Evolutionary conservation across 2,329 filamentous ascomycete species (phyloP).

Genomic region (Monilinia laxa): DNA sequence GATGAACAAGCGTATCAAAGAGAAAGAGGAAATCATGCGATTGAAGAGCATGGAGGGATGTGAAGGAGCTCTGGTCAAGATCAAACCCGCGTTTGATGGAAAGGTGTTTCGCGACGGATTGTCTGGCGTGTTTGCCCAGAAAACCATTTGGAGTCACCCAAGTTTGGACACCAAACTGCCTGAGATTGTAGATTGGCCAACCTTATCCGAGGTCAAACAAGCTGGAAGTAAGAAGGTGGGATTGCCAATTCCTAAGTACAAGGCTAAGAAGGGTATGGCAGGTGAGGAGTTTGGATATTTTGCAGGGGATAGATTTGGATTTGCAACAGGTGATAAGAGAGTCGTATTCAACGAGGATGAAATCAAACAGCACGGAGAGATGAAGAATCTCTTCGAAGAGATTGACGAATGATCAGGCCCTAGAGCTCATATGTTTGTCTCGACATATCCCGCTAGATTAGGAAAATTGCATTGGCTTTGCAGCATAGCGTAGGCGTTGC

Average conservation of each 20-base stretch:
- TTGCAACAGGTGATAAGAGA: too few species aligned
- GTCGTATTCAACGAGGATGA: not conserved
- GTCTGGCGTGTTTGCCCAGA: not conserved
- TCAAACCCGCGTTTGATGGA: not conserved
- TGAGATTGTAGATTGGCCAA: conserved; percentile 3
- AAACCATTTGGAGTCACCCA: not conserved
- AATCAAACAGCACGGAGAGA: not conserved
- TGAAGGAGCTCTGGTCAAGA: not conserved
- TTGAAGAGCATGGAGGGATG: conserved; percentile 6
- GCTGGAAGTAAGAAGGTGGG: conserved; percentile 1
- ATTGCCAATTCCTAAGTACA: not conserved
- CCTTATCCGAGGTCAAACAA: conserved; percentile 7
- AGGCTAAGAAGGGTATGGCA: not conserved
- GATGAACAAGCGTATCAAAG: conserved; percentile 9
- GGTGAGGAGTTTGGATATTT: not conserved
- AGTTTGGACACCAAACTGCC: not conserved
- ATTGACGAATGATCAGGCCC: not conserved
- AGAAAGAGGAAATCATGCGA: conserved; percentile 11
- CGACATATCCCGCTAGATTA: not conserved
- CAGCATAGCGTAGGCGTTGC: not conserved
- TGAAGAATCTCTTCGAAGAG: not conserved
- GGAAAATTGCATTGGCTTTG: not conserved
- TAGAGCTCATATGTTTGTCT: not conserved
- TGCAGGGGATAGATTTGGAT: not conserved
- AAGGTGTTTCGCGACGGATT: conserved; percentile 1